Evolutionary conservation across 2,329 filamentous ascomycete species (phyloP), one percentile per base, ranked within the genome.

Genomic region (Botrytis fabae): DNA sequence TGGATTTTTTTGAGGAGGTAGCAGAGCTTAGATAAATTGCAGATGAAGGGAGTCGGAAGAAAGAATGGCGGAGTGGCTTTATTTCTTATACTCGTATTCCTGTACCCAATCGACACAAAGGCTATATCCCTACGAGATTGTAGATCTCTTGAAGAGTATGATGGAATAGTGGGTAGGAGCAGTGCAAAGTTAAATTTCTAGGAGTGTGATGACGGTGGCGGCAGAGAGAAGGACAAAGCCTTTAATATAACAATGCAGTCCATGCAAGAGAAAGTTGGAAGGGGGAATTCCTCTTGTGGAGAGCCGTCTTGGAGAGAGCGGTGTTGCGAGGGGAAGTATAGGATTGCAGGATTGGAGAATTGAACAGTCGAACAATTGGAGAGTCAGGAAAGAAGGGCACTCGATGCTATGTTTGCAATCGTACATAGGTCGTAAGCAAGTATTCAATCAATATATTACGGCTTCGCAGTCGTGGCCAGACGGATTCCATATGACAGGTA

Each of bases 121-220:
- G n/a, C 51, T 57, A 42, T 42, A 68, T 57, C 65, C 65, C n/a
- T 57, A 42, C 18, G 48, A 22, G n/a, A 40, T 12, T n/a, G 65
- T 57, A 40, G 48, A 57, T 68, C 65, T 57, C 48, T 38, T 68
- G 28, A 57, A 42, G 42, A 9, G 38, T 68, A 65, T 65, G 62
- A 65, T 42, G 64, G 48, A 68, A 42, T 20, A 57, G 48, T 68
- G 64, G 48, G 64, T 68, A 57, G 42, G n/a, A 57, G 64, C 40
- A 40, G 51, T 6, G 8, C 35, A 40, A 66, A 66, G 44, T 40
- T 40, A 66, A 51, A 38, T 54, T 54, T 66, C 35, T 40, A 68
- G 51, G 64, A 54, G 64, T 8, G 38, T 28, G 22, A 68, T 68
- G 64, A 54, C 64, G 46, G 63, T 25, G 51, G 44, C 28, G 51